Evolutionary conservation across 2,329 filamentous ascomycete genomes (phyloP), one percentile per base, ranked within the genome.

Genomic region (Parasarocladium wereldwijsianum): DNA sequence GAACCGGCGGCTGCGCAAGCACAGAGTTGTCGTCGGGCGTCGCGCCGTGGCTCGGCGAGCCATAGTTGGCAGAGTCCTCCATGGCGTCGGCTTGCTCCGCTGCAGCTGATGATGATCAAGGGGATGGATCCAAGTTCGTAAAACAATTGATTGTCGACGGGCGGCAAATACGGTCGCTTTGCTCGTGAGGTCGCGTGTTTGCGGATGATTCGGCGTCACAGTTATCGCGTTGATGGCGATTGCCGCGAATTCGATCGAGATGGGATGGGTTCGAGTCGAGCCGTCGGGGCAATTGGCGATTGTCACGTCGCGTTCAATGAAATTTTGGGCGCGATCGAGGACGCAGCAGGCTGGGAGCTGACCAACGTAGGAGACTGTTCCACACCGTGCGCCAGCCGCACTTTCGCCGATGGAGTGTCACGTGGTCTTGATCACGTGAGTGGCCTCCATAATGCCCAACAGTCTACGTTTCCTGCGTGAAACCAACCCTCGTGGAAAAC

Each of bases 41-140:
- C 39, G 59, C 61, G 42, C 57, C 65, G 44, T 65, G 66, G 40
- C 55, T 60, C 28, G 70, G 64, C 38, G 69, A 73, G 49, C 61
- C 70, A 43, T 68, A 72, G 40, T 54, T 66, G 43, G 61, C 52
- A 37, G 63, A 58, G 40, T 69, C 69, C 37, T 76, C 71, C 71
- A 76, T 76, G 32, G 47, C 55, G n/a, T n/a, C n/a, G n/a, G n/a
- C n/a, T n/a, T n/a, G n/a, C n/a, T 24, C 11, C 12, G 6, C n/a
- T 24, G 22, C 6, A 5, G 6, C 15, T 24, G 22, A 24, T n/a
- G 22, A 22, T 12, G 24, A 12, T 17, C 31, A 24, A 32, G 31
- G 31, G 6, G 5, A 12, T 16, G 22, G 5, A n/a, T 12, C n/a
- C 22, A 11, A 24, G 22, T 6, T 13, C 22, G n/a, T 12, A 24